Evolutionary conservation across 1,284 basidiomycete species (phyloP).

Genomic region (Irpex lacteus): DNA sequence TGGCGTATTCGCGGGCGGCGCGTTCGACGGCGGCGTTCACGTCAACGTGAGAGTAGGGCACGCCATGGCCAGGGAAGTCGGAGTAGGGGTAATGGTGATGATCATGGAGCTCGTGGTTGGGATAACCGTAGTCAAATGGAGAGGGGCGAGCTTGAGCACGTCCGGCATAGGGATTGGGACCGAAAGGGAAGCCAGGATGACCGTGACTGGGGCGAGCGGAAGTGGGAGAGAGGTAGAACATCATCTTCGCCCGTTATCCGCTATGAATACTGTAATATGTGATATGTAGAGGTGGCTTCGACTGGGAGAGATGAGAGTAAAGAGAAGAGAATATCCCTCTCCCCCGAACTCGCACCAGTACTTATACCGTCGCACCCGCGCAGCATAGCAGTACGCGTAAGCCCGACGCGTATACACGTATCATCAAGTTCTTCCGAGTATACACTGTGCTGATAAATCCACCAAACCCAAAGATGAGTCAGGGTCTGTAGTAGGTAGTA

Average conservation of each 20-base stretch:
- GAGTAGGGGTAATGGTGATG: neutral
- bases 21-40: constrained; percentile 16
- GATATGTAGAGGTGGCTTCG: neutral
- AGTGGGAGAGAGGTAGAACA: constrained; percentile 21
- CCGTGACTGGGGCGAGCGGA: constrained; percentile 8
- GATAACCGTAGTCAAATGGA: constrained; percentile 11
- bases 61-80: neutral
- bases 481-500: neutral
- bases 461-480: neutral
- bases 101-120: too few relatives aligned
- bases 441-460: neutral
- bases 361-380: neutral
- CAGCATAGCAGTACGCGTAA: neutral
- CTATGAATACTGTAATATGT: neutral
- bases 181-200: constrained; percentile 4
- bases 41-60: neutral
- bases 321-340: neutral
- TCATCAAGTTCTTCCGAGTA: neutral
- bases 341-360: neutral
- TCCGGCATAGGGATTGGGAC: neutral
- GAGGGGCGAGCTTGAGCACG: neutral
- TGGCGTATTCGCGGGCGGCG: constrained; percentile 19
- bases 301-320: neutral
- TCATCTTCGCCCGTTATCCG: constrained; percentile 2
- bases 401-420: neutral